phyloP scores from a whole-genome alignment of 1,284 basidiomycete genomes.

The Heterobasidion parviporum region DNA sequence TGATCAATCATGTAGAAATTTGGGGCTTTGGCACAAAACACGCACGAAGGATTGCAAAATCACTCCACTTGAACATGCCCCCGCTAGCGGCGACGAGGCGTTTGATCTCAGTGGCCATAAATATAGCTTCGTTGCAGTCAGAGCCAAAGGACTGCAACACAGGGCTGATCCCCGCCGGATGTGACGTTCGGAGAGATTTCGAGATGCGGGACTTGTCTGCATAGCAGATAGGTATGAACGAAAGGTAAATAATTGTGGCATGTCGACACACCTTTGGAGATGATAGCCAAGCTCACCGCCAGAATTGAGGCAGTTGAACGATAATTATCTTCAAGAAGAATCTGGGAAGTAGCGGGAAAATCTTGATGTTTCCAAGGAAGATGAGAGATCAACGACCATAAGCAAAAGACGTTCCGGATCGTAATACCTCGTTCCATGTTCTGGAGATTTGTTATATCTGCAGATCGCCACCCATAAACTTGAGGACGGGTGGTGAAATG shows the following conservation, averaged over 20 bases:
- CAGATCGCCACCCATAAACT: constrained; percentile 88
- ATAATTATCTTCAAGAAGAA: constrained; percentile 84
- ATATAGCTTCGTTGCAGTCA: constrained; percentile 58
- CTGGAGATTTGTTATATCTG: constrained; percentile 74
- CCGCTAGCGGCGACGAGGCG: constrained; percentile 69
- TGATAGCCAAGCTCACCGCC: constrained; percentile 67
- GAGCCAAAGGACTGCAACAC: constrained; percentile 37
- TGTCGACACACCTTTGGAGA: constrained; percentile 59
- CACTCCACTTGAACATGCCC: constrained; percentile 63
- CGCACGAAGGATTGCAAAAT: constrained; percentile 77
- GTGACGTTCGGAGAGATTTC: constrained; percentile 71
- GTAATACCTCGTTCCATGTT: constrained; percentile 61
- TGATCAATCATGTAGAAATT: background rate
- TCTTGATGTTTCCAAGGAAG: constrained; percentile 30
- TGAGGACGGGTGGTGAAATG: background rate
- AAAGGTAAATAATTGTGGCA: background rate
- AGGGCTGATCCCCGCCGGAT: constrained; percentile 57
- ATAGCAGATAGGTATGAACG: background rate
- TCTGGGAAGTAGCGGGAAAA: constrained; percentile 57
- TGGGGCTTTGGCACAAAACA: constrained; percentile 6
- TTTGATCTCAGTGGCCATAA: constrained; percentile 78
- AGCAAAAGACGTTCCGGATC: background rate
- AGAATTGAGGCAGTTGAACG: constrained; percentile 80
- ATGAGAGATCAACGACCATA: background rate
- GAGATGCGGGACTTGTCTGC: constrained; percentile 66